phyloP scores from a whole-genome alignment of 2,329 filamentous ascomycete genomes.

The Diaporthe velutina region DNA sequence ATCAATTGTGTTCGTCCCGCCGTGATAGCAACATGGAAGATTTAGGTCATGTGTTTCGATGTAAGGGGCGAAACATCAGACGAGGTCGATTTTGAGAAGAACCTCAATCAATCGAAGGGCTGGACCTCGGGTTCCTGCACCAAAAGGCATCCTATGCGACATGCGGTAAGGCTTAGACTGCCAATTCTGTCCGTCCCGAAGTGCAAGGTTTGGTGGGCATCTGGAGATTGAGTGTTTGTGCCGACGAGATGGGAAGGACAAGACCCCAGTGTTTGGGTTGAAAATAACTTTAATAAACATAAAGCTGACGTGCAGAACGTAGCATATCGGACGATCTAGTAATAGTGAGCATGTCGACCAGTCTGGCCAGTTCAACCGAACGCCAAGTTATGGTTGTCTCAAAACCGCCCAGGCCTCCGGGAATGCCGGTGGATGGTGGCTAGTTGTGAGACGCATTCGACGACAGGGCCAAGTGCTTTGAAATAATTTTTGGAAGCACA shows the following conservation, averaged over 20 bases:
- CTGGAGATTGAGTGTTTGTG: background rate
- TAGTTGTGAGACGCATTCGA: background rate
- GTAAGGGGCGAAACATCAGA: background rate
- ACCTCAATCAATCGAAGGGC: background rate
- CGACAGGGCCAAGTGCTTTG: background rate
- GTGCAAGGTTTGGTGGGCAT: background rate
- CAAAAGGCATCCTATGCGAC: background rate
- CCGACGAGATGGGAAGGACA: background rate
- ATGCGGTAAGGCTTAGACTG: background rate
- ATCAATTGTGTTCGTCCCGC: background rate
- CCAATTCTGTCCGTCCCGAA: slow-evolving; percentile 10
- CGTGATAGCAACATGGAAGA: slow-evolving; percentile 1
- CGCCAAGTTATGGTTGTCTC: slow-evolving; percentile 10
- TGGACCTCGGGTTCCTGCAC: background rate
- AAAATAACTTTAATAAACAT: slow-evolving; percentile 19
- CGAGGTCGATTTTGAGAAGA: background rate
- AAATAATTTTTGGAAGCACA: background rate
- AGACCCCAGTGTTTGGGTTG: slow-evolving; percentile 22
- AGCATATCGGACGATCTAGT: slow-evolving; percentile 13
- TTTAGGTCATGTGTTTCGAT: background rate
- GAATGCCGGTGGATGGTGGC: background rate
- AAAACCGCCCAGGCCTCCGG: background rate
- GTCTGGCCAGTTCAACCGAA: background rate
- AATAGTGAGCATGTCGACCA: background rate
- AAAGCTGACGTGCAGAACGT: background rate